These are phyloP conservation scores for Vararia minispora DNA, from an alignment of 768 basidiomycete genomes.

Conservation along the genomic window DNA sequence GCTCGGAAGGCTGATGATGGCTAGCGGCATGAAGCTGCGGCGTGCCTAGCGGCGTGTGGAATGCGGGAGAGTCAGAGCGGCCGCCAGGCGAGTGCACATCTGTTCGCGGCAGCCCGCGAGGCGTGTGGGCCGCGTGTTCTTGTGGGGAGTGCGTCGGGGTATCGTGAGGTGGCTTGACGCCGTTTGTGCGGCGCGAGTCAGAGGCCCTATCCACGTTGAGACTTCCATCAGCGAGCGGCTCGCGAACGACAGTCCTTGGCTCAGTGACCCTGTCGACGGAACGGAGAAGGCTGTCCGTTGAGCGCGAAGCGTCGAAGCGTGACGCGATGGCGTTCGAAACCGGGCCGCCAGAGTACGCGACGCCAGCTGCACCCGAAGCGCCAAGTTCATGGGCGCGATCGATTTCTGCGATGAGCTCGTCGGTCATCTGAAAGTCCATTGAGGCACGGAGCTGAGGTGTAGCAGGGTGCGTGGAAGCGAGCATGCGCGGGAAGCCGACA, in stretches of 20 bases:
- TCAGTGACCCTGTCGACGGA: conserved; percentile 7
- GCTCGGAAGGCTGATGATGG: conserved; percentile 10
- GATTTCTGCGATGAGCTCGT: conserved; percentile 9
- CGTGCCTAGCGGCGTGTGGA: conserved; percentile 9
- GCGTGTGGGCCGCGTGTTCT: too few species aligned
- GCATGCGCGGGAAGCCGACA: conserved; percentile 8
- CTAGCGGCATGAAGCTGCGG: conserved; percentile 5
- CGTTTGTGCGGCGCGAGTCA: too few species aligned
- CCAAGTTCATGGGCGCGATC: conserved; percentile 9
- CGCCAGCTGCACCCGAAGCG: conserved; percentile 8
- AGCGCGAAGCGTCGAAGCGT: conserved; percentile 7
- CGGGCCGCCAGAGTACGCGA: conserved; percentile 11
- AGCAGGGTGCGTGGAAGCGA: conserved; percentile 6
- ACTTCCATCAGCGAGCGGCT: conserved; percentile 9
- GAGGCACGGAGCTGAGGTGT: conserved; percentile 7
- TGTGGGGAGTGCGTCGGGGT: too few species aligned
- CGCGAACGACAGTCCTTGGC: conserved; percentile 9
- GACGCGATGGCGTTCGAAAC: conserved; percentile 3
- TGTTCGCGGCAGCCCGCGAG: too few species aligned
- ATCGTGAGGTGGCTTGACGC: conserved; percentile 2
- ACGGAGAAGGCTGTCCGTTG: too few species aligned
- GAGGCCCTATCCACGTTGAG: conserved; percentile 8
- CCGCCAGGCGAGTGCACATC: too few species aligned
- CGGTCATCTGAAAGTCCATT: conserved; percentile 8
- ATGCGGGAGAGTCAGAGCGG: conserved; percentile 9